These are phyloP conservation scores for Tolypocladium sp. DNA, from an alignment of 2,329 filamentous ascomycete species.

Conservation along the genomic window DNA sequence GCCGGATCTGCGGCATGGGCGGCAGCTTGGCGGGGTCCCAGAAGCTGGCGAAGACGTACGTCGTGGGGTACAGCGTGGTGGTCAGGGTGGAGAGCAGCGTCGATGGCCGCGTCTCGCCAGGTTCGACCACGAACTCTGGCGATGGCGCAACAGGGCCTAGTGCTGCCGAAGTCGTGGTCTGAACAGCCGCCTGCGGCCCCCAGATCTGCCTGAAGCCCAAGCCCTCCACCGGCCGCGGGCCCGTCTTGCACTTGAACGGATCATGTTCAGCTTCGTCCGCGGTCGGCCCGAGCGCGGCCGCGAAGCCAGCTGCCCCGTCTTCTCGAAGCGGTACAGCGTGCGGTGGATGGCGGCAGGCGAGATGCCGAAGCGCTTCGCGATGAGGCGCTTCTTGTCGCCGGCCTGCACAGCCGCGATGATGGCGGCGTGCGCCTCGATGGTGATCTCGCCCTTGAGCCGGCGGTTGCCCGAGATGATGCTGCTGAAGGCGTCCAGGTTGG, in stretches of 20 bases:
- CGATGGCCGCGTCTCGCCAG: conserved; percentile 21
- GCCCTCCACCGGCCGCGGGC: not conserved
- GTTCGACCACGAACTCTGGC: too few relatives aligned
- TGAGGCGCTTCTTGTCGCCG: conserved; percentile 1
- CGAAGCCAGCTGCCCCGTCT: not conserved
- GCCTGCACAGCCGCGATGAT: conserved; percentile 2
- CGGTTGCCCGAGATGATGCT: not conserved
- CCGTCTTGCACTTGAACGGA: not conserved
- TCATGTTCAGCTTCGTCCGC: not conserved
- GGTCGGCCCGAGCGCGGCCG: conserved; percentile 1
- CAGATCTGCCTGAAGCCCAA: not conserved
- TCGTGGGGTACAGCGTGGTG: conserved; percentile 27
- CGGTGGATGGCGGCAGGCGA: conserved; percentile 1
- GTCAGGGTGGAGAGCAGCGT: conserved; percentile 30
- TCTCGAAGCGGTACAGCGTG: not conserved
- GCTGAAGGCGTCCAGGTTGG: not conserved
- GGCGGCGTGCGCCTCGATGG: not conserved
- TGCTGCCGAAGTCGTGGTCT: not conserved
- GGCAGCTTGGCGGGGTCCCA: conserved; percentile 16
- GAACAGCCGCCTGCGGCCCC: not conserved
- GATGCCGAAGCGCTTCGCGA: conserved; percentile 1
- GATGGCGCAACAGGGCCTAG: not conserved
- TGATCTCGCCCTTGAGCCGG: not conserved
- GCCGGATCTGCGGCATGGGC: conserved; percentile 25
- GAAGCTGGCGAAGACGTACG: conserved; percentile 38